phyloP scores from a whole-genome alignment of 148 eudicot species.

The Hydrangea macrophylla region DNA sequence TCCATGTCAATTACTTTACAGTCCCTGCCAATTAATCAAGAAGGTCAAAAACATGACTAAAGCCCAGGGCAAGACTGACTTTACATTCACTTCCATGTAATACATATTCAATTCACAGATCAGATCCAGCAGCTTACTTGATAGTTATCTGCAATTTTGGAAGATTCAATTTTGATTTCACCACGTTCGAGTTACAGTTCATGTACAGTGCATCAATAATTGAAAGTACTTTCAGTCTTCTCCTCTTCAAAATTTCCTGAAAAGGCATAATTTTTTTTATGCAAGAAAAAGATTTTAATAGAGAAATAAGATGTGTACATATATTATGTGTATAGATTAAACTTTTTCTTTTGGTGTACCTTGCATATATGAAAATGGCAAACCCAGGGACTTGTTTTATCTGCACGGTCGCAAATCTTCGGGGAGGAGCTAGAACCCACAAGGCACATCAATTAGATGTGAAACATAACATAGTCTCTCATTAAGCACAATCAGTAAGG shows the following conservation, averaged over 20 bases:
- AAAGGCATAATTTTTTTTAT: constrained; percentile 12
- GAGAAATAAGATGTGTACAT: neutral
- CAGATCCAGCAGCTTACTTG: constrained; percentile 42
- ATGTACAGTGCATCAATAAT: constrained; percentile 59
- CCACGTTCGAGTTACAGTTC: constrained; percentile 31
- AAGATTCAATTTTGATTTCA: constrained; percentile 31
- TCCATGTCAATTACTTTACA: constrained; percentile 36
- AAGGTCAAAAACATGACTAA: constrained; percentile 8
- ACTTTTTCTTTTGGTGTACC: too few relatives aligned
- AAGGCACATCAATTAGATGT: constrained; percentile 13
- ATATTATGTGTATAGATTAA: neutral
- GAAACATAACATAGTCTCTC: constrained; percentile 12
- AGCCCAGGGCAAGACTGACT: neutral
- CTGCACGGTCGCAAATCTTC: constrained; percentile 24
- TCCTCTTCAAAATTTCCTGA: constrained; percentile 62
- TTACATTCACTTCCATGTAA: neutral
- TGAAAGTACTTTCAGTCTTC: constrained; percentile 46
- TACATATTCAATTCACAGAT: neutral
- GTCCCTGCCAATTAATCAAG: constrained; percentile 35
- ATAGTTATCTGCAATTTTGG: constrained; percentile 50
- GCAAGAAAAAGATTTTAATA: constrained; percentile 9
- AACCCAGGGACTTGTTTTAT: constrained; percentile 77
- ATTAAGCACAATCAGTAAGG: neutral
- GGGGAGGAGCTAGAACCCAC: constrained; percentile 51
- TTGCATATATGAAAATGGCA: constrained; percentile 82